Evolutionary conservation across 305 asterid species (phyloP), one percentile per base, ranked within the genome.

Genomic region (Solanum hybrid): DNA sequence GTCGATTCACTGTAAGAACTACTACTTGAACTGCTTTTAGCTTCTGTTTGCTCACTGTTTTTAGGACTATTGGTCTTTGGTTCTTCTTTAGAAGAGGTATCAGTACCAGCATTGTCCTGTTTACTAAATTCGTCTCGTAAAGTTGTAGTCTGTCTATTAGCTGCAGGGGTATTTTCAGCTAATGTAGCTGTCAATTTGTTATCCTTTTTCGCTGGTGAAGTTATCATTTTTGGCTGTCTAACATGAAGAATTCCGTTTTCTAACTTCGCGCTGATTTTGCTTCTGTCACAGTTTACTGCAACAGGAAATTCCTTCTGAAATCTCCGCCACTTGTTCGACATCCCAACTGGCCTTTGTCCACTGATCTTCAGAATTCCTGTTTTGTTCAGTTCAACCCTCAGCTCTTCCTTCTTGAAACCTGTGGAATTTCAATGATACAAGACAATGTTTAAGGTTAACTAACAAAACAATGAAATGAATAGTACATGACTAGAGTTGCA

Each of bases 401-500:
- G 27, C 51, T 97, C 93, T 10, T 96, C 99, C 90, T 92, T 96
- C 36, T 79, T 92, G 91, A 94, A 96, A 29, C 91, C 98, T 96
- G 94, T 24, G 57, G 5, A 7, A 26, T 39, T 13, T 39, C 70
- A 81, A 80, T 22, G 51, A 61, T 61, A 61, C 26, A 61, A 61
- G 0, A 61, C 73, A 61, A 68, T 68, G 7, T 68, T 68, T 68
- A 68, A 68, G 31, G 76, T 68, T 68, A 68, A 68, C 76, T 61
- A 61, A 61, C 26, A 61, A 61, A 61, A 61, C 26, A 20, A 61
- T 61, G 72, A 61, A 61, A 61, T 61, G 26, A 61, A 61, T 61
- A 61, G 72, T 61, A 20, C 72, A 61, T 61, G 72, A 61, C 26
- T 61, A 61, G 12, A 61, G 81, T 76, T 76, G 83, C 9, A 77